phyloP scores from a whole-genome alignment of 2,329 filamentous ascomycete genomes.

The Dothistroma pini region DNA sequence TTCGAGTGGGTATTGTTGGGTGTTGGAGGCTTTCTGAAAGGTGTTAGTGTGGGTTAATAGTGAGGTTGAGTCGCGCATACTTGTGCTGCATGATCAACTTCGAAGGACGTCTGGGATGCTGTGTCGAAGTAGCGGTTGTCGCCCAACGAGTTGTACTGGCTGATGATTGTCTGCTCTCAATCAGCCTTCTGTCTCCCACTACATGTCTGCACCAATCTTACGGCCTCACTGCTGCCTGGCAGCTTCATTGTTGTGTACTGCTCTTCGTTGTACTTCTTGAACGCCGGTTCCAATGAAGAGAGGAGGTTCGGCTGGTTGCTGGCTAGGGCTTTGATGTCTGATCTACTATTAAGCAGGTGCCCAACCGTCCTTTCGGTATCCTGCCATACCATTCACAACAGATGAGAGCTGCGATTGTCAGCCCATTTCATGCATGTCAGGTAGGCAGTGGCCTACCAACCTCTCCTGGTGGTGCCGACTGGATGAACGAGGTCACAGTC shows the following conservation, averaged over 20 bases:
- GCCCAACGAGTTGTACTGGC: constrained; percentile 77
- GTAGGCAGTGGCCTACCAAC: constrained; percentile 50
- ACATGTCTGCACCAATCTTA: constrained; percentile 39
- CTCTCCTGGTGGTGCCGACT: constrained; percentile 94
- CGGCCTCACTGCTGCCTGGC: constrained; percentile 76
- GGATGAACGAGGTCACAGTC: constrained; percentile 70
- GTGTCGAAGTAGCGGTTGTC: constrained; percentile 85
- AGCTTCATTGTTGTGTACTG: constrained; percentile 88
- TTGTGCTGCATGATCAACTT: constrained; percentile 79
- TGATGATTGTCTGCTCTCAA: constrained; percentile 71
- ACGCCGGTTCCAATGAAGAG: constrained; percentile 72
- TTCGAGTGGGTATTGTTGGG: constrained; percentile 75
- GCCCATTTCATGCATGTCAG: constrained; percentile 23
- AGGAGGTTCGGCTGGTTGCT: constrained; percentile 62
- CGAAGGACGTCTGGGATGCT: constrained; percentile 82
- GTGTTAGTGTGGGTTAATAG: neutral
- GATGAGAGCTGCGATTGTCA: constrained; percentile 65
- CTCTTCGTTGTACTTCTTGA: constrained; percentile 93
- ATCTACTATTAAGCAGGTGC: neutral
- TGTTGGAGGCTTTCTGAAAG: constrained; percentile 70
- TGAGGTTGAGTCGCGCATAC: constrained; percentile 39
- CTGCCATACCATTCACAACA: constrained; percentile 72
- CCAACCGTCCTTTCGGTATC: neutral
- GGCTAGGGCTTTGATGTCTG: constrained; percentile 88
- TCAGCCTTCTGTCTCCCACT: neutral